Conservation (phyloP, 2,329 filamentous ascomycete genomes). For the Tolypocladium endophyticum region DNA sequence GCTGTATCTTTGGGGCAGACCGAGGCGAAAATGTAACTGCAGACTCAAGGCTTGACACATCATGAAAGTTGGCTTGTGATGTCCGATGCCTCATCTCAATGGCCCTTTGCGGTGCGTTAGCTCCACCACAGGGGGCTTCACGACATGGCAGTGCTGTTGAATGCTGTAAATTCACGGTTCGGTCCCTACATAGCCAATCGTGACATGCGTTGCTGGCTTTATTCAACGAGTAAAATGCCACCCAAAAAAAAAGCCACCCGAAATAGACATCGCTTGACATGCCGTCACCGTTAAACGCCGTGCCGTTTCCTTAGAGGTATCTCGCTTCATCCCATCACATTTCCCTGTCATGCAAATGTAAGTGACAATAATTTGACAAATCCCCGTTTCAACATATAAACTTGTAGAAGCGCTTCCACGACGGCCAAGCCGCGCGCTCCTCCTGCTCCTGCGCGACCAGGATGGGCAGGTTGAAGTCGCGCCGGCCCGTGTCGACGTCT, state of each 20-base stretch:
- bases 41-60: not conserved
- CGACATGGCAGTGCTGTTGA: not conserved
- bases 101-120: not conserved
- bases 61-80: not conserved
- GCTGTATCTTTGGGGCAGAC: not conserved
- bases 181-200: not conserved
- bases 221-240: not conserved
- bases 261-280: not conserved
- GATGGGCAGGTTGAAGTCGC: conserved; percentile 73
- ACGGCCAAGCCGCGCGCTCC: conserved; percentile 61
- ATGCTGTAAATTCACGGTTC: not conserved
- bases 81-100: not conserved
- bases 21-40: not conserved
- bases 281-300: not conserved
- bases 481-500: conserved; percentile 76
- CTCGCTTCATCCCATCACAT: not conserved
- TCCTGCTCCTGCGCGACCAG: conserved; percentile 71
- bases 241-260: not conserved
- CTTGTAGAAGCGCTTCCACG: conserved; percentile 68
- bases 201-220: not conserved
- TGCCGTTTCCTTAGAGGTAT: not conserved
- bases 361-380: conserved; percentile 1
- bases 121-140: not conserved
- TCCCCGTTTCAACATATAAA: conserved; percentile 47
- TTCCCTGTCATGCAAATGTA: not conserved